Conservation (phyloP, 179 eudicot genomes). For the Gypsophila paniculata region DNA sequence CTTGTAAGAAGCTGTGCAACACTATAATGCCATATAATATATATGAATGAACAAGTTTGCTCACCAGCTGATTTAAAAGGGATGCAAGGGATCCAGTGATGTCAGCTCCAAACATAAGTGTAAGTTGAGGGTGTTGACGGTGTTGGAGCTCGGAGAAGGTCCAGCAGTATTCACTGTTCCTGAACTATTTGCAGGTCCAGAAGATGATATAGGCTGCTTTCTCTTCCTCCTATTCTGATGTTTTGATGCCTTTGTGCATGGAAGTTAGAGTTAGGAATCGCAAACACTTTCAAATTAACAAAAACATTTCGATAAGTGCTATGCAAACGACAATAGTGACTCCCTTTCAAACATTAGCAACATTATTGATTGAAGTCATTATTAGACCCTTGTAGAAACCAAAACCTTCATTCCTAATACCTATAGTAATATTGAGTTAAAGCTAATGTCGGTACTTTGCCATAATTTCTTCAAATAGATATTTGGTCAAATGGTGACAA, state of each 20-base stretch:
- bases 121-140: conserved; percentile 96
- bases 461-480: background rate
- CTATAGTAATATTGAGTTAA: background rate
- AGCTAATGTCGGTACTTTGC: background rate
- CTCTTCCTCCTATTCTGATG: conserved; percentile 78
- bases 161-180: conserved; percentile 95
- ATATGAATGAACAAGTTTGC: no score
- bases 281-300: background rate
- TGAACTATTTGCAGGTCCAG: no score
- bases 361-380: background rate
- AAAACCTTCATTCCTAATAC: conserved; percentile 1
- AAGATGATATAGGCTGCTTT: conserved; percentile 84
- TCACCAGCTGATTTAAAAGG: conserved; percentile 78
- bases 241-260: conserved; percentile 55
- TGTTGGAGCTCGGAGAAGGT: conserved; percentile 89
- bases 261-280: no score
- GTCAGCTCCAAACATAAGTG: conserved; percentile 82
- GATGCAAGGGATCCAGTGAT: conserved; percentile 58
- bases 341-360: background rate
- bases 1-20: conserved; percentile 27
- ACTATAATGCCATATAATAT: no score
- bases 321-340: background rate
- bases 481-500: background rate
- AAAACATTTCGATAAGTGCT: background rate
- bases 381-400: background rate